Base-by-base conservation (phyloP, 768 basidiomycete species). In the Symmetrospora coprosmae region DNA sequence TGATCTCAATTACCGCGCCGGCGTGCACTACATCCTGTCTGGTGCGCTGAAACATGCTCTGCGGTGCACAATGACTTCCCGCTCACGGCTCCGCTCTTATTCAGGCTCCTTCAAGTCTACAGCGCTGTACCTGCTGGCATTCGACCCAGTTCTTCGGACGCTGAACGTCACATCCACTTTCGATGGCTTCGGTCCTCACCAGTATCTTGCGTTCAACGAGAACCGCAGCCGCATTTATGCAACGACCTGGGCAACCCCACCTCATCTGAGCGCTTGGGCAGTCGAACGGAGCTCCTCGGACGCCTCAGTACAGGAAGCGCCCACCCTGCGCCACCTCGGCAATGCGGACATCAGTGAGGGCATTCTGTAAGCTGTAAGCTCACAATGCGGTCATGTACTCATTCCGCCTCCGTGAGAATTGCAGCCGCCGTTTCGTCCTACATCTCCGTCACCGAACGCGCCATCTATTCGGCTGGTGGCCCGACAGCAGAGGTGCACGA, bases 51-150 rank as follows among this genome's bases (percentile, higher is more conserved):
- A n/a, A n/a, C n/a, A n/a, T n/a, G n/a, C n/a, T 7, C 6, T 38
- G 9, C 40, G 7, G 4, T 13, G 33, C 30, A 31, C 43, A 19
- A 17, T 19, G 28, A 35, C 39, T 38, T 7, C 23, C 41, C 14
- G 39, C 30, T 16, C 6, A 27, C 17, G 8, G 23, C 41, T 33
- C 4, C 23, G 27, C 17, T 9, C 14, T 27, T 45, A 35, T 21
- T 33, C 51, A 43, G 60, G 60, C 60, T 52, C 50, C 35, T 61
- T 61, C 51, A 61, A 61, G 39, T 61, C 60, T 35, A 61, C 50
- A 3, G 60, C 60, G 38, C 28, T 61, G 13, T 61, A 61, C 39
- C 55, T 61, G 38, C 40, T 61, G 2, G 60, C 60, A 17, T 61
- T 61, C 31, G 60, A 61, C 23, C 60, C 60, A 4, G 60, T 61